Percentiles rank a stretch among this genome's conserved stretches.
Conservation (phyloP, 345 rosid species). For the Triadica sebifera region DNA sequence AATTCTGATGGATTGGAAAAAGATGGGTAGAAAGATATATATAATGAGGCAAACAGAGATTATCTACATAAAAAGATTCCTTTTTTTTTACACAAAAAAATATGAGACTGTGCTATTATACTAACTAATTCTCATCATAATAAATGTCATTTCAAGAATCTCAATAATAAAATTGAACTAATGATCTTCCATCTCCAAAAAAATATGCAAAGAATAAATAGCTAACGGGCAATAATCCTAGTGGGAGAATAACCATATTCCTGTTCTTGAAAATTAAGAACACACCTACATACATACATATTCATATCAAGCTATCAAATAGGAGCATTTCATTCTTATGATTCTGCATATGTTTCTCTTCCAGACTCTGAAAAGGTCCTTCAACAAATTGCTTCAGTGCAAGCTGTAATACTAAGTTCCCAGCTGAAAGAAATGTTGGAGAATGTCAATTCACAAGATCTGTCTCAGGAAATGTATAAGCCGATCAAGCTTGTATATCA, state of each 20-base stretch:
- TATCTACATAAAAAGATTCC: too few relatives aligned
- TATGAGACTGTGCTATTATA: not conserved
- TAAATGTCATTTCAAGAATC: not conserved
- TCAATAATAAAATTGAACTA: conserved; percentile 1
- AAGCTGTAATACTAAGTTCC: conserved; percentile 63
- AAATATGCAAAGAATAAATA: not conserved
- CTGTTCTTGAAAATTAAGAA: not conserved
- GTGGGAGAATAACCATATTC: not conserved
- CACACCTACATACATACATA: not conserved
- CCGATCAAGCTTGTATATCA: conserved; percentile 70
- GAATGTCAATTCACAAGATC: conserved; percentile 41
- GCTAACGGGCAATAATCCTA: not conserved
- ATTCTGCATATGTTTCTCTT: conserved; percentile 20
- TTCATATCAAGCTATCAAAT: not conserved
- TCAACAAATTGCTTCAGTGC: conserved; percentile 57
- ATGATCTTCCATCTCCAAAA: not conserved
- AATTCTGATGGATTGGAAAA: not conserved
- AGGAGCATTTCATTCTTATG: not conserved
- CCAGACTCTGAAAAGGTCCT: conserved; percentile 65
- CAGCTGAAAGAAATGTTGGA: conserved; percentile 75
- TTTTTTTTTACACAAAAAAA: not conserved
- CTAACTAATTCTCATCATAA: not conserved
- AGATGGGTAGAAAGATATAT: not conserved
- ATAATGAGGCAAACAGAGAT: not conserved
- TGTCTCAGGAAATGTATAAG: conserved; percentile 41